Percentiles rank a stretch among this genome's conserved stretches.
These are phyloP conservation scores for Nothopassalora personata DNA, from an alignment of 2,329 filamentous ascomycete species.

Conservation along the genomic window DNA sequence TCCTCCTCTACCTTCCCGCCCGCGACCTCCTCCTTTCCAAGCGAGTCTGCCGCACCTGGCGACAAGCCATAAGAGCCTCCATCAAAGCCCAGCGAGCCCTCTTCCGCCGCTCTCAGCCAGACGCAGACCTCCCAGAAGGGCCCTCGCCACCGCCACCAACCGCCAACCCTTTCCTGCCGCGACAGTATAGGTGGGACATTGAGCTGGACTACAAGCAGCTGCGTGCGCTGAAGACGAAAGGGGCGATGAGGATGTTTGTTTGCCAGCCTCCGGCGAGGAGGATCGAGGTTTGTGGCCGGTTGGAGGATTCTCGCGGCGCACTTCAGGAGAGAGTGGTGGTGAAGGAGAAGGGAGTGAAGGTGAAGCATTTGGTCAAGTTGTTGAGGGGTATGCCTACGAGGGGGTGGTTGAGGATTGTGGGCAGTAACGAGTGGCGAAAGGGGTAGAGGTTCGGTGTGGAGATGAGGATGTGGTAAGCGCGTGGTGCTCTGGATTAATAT, in stretches of 20 bases:
- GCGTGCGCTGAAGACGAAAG: not conserved
- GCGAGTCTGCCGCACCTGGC: slow-evolving; percentile 1
- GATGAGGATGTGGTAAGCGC: not conserved
- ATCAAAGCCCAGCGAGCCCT: not conserved
- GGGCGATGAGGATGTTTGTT: not conserved
- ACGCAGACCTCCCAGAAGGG: not conserved
- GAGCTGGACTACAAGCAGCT: not conserved
- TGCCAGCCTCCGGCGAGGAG: not conserved
- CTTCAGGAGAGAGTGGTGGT: not conserved
- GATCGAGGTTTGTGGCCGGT: not conserved
- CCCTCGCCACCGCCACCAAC: not conserved
- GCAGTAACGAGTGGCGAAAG: not conserved
- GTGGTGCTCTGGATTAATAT: no score
- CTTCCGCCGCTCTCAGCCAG: not conserved
- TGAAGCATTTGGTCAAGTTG: not conserved
- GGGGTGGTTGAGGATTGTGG: not conserved
- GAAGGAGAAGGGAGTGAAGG: not conserved
- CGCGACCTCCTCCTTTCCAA: slow-evolving; percentile 1
- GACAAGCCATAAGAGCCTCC: not conserved
- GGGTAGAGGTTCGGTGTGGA: not conserved
- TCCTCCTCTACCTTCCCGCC: slow-evolving; percentile 4
- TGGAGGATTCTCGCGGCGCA: not conserved
- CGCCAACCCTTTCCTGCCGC: not conserved
- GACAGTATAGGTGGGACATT: not conserved
- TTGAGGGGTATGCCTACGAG: not conserved